These are phyloP conservation scores for Erythrophleum fordii DNA, from an alignment of 306 rosid genomes.

Conservation along the genomic window DNA sequence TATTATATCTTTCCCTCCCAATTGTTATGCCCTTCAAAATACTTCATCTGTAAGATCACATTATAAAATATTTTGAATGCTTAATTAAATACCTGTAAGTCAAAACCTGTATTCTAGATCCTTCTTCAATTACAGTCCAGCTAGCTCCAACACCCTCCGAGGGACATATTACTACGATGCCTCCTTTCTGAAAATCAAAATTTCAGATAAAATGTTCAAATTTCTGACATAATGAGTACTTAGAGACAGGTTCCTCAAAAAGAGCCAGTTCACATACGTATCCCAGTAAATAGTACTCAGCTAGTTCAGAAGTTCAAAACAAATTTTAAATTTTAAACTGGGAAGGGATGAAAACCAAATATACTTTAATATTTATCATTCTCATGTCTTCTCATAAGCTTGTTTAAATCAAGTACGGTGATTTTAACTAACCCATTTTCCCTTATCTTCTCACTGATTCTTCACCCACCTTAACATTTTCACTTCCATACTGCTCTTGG, in stretches of 20 bases:
- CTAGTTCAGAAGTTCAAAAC: slow-evolving; percentile 10
- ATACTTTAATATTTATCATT: slow-evolving; percentile 15
- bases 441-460: slow-evolving; percentile 13
- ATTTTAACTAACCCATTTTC: slow-evolving; percentile 23
- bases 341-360: slow-evolving; percentile 28
- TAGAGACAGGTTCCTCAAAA: not conserved
- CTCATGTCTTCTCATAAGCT: slow-evolving; percentile 20
- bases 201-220: slow-evolving; percentile 13
- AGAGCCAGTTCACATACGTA: not conserved
- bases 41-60: slow-evolving; percentile 25
- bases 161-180: slow-evolving; percentile 13
- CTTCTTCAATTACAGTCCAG: slow-evolving; percentile 26
- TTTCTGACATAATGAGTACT: slow-evolving; percentile 2
- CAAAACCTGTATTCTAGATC: slow-evolving; percentile 1
- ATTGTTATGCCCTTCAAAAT: slow-evolving; percentile 76
- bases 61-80: slow-evolving; percentile 23
- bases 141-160: not conserved
- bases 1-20: slow-evolving; percentile 87
- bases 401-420: slow-evolving; percentile 27
- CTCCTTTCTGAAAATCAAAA: not conserved
- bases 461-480: slow-evolving; percentile 19
- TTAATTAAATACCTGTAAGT: not conserved
- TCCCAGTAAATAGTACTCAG: not conserved
- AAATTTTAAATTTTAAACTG: slow-evolving; percentile 5
- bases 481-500: not conserved